Evolutionary conservation across 2,329 filamentous ascomycete species (phyloP).

Genomic region (Fusarium sterilihyphosum): DNA sequence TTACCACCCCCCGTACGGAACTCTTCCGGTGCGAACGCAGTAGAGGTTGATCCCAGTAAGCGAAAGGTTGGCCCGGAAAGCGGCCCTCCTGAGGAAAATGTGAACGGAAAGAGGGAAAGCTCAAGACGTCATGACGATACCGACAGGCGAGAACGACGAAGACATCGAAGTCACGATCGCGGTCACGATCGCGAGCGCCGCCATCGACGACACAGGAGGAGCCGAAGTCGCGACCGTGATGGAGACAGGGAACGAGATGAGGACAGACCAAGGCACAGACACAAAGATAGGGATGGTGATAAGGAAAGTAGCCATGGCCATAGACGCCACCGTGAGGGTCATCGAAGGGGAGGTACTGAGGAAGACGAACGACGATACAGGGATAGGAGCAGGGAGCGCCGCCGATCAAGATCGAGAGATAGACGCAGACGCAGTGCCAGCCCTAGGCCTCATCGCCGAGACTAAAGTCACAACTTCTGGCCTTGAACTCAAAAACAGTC

Average conservation of each 20-base stretch:
- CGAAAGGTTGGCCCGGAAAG: slow-evolving; percentile 48
- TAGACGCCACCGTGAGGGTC: slow-evolving; percentile 20
- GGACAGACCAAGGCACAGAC: slow-evolving; percentile 12
- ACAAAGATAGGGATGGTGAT: slow-evolving; percentile 6
- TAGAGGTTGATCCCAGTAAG: slow-evolving; percentile 65
- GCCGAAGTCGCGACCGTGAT: slow-evolving; percentile 46
- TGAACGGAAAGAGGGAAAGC: slow-evolving; percentile 43
- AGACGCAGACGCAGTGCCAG: slow-evolving; percentile 28
- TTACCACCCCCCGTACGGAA: slow-evolving; percentile 74
- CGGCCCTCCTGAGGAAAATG: slow-evolving; percentile 38
- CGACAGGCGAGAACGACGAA: slow-evolving; percentile 46
- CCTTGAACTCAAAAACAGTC: not conserved
- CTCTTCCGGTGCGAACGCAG: slow-evolving; percentile 71
- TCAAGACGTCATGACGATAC: slow-evolving; percentile 47
- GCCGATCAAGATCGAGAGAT: slow-evolving; percentile 35
- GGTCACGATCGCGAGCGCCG: slow-evolving; percentile 47
- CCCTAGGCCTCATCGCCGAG: slow-evolving; percentile 18
- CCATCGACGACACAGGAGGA: slow-evolving; percentile 47
- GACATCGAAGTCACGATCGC: slow-evolving; percentile 50
- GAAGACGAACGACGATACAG: slow-evolving; percentile 25
- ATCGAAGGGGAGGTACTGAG: slow-evolving; percentile 14
- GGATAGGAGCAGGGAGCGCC: slow-evolving; percentile 37
- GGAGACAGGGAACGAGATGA: slow-evolving; percentile 28
- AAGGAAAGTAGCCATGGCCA: slow-evolving; percentile 21
- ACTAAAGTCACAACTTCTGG: not conserved